These are phyloP conservation scores for Podospora anserina DNA, from an alignment of 495 filamentous ascomycete genomes.

Conservation along the genomic window DNA sequence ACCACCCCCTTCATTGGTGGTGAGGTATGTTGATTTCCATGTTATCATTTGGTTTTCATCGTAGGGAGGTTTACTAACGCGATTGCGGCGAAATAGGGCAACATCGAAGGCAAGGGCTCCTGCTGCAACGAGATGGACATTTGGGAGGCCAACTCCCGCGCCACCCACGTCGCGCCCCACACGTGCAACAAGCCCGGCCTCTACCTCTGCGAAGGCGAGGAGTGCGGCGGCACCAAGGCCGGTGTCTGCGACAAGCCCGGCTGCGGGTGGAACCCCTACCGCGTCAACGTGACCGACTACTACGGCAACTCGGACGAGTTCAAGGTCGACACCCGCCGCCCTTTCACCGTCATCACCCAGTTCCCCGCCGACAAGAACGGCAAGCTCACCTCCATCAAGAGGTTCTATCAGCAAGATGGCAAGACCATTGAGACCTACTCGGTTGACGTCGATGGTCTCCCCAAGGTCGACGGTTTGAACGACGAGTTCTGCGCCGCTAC, in stretches of 20 bases:
- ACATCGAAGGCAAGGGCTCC: conserved; percentile 49
- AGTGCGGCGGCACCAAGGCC: conserved; percentile 40
- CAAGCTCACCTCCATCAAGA: conserved; percentile 53
- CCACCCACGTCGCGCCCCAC: conserved; percentile 57
- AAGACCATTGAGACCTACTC: conserved; percentile 36
- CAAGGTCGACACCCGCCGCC: conserved; percentile 36
- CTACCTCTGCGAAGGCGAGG: conserved; percentile 49
- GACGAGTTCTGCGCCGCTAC: conserved; percentile 59
- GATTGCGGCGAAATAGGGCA: conserved; percentile 34
- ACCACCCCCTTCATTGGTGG: conserved; percentile 58
- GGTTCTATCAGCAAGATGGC: conserved; percentile 60
- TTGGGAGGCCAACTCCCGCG: conserved; percentile 60
- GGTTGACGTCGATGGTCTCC: conserved; percentile 16
- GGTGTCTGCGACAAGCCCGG: conserved; percentile 65
- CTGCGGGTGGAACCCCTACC: conserved; percentile 66
- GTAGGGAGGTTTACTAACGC: not conserved
- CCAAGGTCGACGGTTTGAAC: conserved; percentile 48
- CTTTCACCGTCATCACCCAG: conserved; percentile 67
- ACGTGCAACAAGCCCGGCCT: conserved; percentile 50
- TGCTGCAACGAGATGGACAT: conserved; percentile 66
- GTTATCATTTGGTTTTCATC: not conserved
- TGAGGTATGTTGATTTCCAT: conserved; percentile 34
- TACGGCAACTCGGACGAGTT: conserved; percentile 40
- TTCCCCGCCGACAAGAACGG: conserved; percentile 57
- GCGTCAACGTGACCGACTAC: conserved; percentile 52